Base-by-base conservation (phyloP, 2,329 filamentous ascomycete species). In the Aureobasidium musti region DNA sequence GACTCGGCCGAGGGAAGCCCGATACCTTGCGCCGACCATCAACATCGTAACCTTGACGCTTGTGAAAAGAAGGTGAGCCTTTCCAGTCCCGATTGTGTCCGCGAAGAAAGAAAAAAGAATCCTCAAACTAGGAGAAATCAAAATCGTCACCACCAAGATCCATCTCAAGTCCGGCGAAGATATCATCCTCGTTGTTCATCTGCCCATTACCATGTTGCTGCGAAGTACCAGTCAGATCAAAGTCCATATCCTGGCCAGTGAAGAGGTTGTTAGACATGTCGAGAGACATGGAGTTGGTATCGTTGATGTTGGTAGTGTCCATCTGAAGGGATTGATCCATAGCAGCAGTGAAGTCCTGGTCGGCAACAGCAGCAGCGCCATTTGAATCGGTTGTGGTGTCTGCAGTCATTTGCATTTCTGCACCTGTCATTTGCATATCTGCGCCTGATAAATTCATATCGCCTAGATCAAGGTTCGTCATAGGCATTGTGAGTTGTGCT, bases 401-500 rank as follows among this genome's bases (percentile, higher is more conserved):
- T 3, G 37, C 49, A 17, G 35, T 26, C 21, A 49, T 54, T 2
- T 65, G 50, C 30, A 65, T 49, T 8, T 59, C 53, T 17, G 52
- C 41, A 26, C 37, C 33, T n/a, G 53, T 33, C 3, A 43, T 47
- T 23, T 53, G 39, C 49, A 63, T 49, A 14, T 63, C 57, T 37
- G 53, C 65, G 14, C 59, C 54, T 28, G 64, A 39, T 11, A 77
- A 68, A 21, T 74, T 74, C 14, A 78, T 71, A 11, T 74, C 75
- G 61, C 75, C 73, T 70, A 77, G 73, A 13, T 72, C 70, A 5
- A 74, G 69, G 23, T 72, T 69, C 14, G 71, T 50, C 54, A 73
- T 61, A 14, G 68, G 68, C 53, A 76, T 71, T 13, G 69, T 66
- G 13, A 73, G 68, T 35, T 90, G 82, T 73, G 89, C 87, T n/a